Conservation (phyloP, 441 rosid genomes). For the Euphorbia schlechtendalii region DNA sequence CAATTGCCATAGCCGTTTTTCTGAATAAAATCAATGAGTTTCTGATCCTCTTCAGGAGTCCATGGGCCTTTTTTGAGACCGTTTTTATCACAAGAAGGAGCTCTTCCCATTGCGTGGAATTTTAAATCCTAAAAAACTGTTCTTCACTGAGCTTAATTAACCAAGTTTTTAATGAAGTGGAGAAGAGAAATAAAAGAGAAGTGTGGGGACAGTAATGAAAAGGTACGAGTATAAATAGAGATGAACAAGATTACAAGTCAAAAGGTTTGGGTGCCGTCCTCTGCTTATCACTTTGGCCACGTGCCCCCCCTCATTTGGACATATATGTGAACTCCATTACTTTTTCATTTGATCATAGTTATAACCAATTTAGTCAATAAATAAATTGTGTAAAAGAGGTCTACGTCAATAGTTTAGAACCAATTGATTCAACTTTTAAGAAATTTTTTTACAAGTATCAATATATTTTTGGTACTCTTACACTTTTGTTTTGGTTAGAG, state of each 20-base stretch:
- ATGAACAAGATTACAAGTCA: conserved; percentile 33
- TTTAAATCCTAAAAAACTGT: not conserved
- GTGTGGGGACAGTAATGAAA: conserved; percentile 31
- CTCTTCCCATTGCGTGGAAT: conserved; percentile 87
- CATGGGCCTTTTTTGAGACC: conserved; percentile 67
- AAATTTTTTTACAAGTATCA: too few relatives aligned
- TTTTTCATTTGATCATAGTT: too few relatives aligned
- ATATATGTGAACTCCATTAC: conserved; percentile 9
- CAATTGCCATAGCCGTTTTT: conserved; percentile 57
- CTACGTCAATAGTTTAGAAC: too few relatives aligned
- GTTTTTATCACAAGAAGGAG: conserved; percentile 73
- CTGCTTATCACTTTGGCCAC: conserved; percentile 36
- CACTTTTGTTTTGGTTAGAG: too few relatives aligned
- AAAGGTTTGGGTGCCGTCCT: conserved; percentile 87
- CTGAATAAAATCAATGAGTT: conserved; percentile 43
- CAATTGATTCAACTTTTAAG: too few relatives aligned
- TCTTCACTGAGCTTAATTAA: too few relatives aligned
- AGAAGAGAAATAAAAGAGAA: not conserved
- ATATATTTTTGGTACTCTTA: too few relatives aligned
- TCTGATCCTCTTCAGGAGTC: conserved; percentile 68
- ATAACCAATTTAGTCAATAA: too few relatives aligned
- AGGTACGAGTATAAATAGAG: conserved; percentile 40
- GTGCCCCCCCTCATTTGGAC: conserved; percentile 34
- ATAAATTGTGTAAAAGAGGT: too few relatives aligned
- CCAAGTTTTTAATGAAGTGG: too few relatives aligned